Conservation (phyloP, 225 moss, liverwort and hornwort genomes). For the Bryum argenteum region DNA sequence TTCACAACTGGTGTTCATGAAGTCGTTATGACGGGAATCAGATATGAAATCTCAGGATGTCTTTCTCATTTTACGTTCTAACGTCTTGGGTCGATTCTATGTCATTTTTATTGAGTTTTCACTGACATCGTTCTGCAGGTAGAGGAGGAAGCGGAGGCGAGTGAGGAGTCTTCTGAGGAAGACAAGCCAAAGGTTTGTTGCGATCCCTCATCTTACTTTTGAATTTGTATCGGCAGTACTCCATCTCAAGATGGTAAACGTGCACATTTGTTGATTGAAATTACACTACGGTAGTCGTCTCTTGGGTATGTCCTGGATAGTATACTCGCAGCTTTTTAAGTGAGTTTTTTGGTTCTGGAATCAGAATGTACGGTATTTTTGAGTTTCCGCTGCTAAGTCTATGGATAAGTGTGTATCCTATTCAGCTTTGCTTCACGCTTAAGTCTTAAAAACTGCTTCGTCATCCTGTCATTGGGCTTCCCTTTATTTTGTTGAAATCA, state of each 20-base stretch:
- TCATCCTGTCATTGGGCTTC: neutral
- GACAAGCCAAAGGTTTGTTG: conserved; percentile 4
- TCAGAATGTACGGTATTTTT: neutral
- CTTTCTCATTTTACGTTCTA: too few relatives aligned
- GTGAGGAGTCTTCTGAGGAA: conserved; percentile 18
- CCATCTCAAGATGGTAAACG: neutral
- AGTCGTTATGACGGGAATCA: neutral
- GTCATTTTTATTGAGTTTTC: neutral
- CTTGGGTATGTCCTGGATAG: neutral
- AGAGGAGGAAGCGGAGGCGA: conserved; percentile 37
- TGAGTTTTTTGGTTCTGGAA: neutral
- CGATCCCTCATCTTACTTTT: neutral
- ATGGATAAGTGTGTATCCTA: neutral
- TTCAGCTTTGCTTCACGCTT: neutral
- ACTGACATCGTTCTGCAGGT: conserved; percentile 19
- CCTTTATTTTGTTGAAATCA: conserved; percentile 1
- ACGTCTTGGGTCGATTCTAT: neutral
- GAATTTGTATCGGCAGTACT: neutral
- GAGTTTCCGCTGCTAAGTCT: neutral
- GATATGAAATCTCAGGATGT: neutral
- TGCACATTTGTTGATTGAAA: neutral
- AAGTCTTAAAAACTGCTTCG: neutral
- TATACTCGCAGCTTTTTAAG: neutral
- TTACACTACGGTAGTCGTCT: neutral
- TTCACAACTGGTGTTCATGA: neutral